Evolutionary conservation across 1,284 basidiomycete species (phyloP).

Genomic region (Ceratobasidium papillatum): DNA sequence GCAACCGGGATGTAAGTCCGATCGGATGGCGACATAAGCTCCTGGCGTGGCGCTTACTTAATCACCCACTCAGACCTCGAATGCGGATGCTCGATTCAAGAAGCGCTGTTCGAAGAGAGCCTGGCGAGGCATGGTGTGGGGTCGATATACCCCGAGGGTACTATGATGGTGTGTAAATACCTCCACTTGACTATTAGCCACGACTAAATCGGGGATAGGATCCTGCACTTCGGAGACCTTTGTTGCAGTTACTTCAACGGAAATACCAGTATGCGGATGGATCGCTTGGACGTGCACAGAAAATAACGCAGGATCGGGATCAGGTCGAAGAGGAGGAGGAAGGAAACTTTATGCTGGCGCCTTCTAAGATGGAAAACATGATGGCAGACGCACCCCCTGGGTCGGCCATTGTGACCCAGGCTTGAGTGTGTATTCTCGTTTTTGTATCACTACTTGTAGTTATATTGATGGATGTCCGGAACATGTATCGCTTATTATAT

Average conservation of each 20-base stretch:
- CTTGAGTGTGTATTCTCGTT: background rate
- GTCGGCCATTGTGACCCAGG: background rate
- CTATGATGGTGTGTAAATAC: background rate
- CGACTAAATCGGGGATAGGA: background rate
- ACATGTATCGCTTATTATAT: background rate
- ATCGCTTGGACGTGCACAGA: background rate
- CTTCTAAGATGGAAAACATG: background rate
- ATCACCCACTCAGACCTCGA: background rate
- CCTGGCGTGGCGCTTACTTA: background rate
- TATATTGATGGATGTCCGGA: background rate
- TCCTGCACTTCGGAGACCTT: background rate
- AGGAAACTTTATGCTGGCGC: background rate
- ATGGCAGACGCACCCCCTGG: background rate
- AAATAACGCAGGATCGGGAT: background rate
- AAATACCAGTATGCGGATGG: background rate
- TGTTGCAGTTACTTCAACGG: background rate
- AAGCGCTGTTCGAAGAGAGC: constrained; percentile 10
- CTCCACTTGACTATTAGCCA: too few relatives aligned
- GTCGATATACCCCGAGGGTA: background rate
- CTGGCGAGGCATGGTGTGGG: background rate
- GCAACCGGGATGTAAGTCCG: background rate
- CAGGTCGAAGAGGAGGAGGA: background rate
- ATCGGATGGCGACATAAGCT: background rate
- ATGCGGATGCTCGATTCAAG: background rate
- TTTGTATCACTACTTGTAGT: background rate